Percentiles rank a stretch among this genome's conserved stretches.
Conservation (phyloP, 331 rosid genomes). For the Arachis monticola region DNA sequence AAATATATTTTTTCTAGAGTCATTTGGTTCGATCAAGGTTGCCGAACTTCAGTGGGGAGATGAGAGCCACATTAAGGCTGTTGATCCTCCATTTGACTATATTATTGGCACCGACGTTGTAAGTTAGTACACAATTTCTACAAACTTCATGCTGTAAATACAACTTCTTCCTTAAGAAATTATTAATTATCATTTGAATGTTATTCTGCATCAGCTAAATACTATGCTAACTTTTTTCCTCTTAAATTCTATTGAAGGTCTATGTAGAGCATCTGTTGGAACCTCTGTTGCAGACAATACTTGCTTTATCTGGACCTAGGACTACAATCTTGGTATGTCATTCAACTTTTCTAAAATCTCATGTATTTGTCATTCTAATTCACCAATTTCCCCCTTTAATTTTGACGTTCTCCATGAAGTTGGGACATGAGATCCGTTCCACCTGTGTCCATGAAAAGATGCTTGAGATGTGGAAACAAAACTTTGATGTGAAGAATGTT, state of each 20-base stretch:
- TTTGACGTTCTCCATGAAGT: slow-evolving; percentile 50
- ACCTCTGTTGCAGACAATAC: slow-evolving; percentile 78
- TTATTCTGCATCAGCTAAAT: neutral
- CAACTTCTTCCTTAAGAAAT: slow-evolving; percentile 1
- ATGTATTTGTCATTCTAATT: neutral
- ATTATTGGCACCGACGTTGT: slow-evolving; percentile 94
- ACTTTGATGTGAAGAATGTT: slow-evolving; percentile 76
- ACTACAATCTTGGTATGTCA: slow-evolving; percentile 68
- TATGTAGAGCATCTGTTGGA: slow-evolving; percentile 89
- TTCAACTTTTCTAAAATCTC: neutral
- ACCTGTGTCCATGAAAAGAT: slow-evolving; percentile 90
- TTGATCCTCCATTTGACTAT: slow-evolving; percentile 90
- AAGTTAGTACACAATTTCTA: slow-evolving; percentile 45
- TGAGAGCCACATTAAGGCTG: slow-evolving; percentile 73
- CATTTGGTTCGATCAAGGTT: slow-evolving; percentile 84
- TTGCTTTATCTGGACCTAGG: slow-evolving; percentile 86
- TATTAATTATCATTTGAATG: slow-evolving; percentile 11
- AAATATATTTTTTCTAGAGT: slow-evolving; percentile 55
- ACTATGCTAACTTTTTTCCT: slow-evolving; percentile 4
- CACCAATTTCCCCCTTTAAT: slow-evolving; percentile 1
- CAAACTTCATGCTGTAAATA: slow-evolving; percentile 16
- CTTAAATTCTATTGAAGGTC: slow-evolving; percentile 53
- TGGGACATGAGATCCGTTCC: slow-evolving; percentile 92
- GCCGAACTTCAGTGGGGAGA: slow-evolving; percentile 91
- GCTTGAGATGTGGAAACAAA: slow-evolving; percentile 86